These are phyloP conservation scores for Furculomyces boomerangus DNA, from an alignment of 371 early-diverging fungal genomes.

Conservation along the genomic window DNA sequence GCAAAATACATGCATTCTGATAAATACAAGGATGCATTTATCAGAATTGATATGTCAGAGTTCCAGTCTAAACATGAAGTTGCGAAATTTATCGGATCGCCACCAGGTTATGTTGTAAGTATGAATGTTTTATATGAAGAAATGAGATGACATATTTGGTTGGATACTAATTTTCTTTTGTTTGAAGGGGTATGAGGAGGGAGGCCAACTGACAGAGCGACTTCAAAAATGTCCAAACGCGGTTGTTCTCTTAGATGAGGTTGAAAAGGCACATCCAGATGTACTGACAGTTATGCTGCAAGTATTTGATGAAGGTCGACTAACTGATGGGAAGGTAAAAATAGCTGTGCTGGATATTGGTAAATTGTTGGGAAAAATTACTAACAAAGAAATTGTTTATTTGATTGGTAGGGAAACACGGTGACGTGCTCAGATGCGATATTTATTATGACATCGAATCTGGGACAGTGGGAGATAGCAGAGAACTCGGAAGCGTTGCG, in stretches of 20 bases:
- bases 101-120: slow-evolving; percentile 52
- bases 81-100: slow-evolving; percentile 58
- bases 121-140: neutral
- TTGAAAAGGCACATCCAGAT: slow-evolving; percentile 69
- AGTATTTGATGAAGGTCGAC: slow-evolving; percentile 63
- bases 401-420: slow-evolving; percentile 34
- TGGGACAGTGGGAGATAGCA: slow-evolving; percentile 46
- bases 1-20: slow-evolving; percentile 59
- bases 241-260: slow-evolving; percentile 70
- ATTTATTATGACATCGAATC: slow-evolving; percentile 51
- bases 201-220: slow-evolving; percentile 64
- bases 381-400: too few species aligned
- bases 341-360: too few species aligned
- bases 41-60: slow-evolving; percentile 71
- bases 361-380: too few species aligned
- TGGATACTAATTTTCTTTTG: neutral
- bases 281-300: slow-evolving; percentile 65
- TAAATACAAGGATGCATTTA: slow-evolving; percentile 46
- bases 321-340: slow-evolving; percentile 63
- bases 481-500: slow-evolving; percentile 34
- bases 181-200: slow-evolving; percentile 45
- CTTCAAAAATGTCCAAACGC: slow-evolving; percentile 57
- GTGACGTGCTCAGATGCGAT: slow-evolving; percentile 45
- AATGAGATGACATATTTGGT: neutral
- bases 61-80: slow-evolving; percentile 59